Percentiles rank a stretch among this genome's conserved stretches.
These are phyloP conservation scores for Ceratocystis alfenasii DNA, from an alignment of 2,329 filamentous ascomycete genomes.

Conservation along the genomic window DNA sequence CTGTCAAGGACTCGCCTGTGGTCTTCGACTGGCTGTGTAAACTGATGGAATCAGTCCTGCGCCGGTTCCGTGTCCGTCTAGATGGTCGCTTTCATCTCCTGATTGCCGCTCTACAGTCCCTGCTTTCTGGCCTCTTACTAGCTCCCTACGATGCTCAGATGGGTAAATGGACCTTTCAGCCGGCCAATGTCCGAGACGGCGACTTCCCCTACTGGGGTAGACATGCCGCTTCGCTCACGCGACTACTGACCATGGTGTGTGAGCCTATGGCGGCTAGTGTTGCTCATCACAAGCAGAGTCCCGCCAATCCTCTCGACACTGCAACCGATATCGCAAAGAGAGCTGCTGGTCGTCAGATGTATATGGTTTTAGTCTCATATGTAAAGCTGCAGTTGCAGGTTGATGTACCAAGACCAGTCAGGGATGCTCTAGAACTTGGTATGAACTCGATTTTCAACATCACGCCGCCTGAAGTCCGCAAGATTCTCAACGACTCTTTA, in stretches of 20 bases:
- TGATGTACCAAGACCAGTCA: slow-evolving; percentile 38
- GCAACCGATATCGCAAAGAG: slow-evolving; percentile 50
- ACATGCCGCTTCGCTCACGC: slow-evolving; percentile 42
- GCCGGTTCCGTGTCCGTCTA: slow-evolving; percentile 48
- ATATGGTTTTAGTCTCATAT: slow-evolving; percentile 46
- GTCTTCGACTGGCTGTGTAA: slow-evolving; percentile 40
- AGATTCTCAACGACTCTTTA: slow-evolving; percentile 47
- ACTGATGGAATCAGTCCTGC: slow-evolving; percentile 45
- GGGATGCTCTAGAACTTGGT: slow-evolving; percentile 46
- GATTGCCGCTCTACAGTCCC: slow-evolving; percentile 41
- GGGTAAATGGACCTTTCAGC: slow-evolving; percentile 26
- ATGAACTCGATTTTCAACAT: slow-evolving; percentile 49
- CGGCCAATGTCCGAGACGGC: slow-evolving; percentile 18
- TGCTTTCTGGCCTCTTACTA: slow-evolving; percentile 43
- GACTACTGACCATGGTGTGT: slow-evolving; percentile 47
- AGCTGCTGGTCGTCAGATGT: slow-evolving; percentile 50
- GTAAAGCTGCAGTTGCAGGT: slow-evolving; percentile 49
- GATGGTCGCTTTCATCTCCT: slow-evolving; percentile 52
- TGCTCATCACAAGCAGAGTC: slow-evolving; percentile 22
- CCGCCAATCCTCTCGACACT: slow-evolving; percentile 40
- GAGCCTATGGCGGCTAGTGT: slow-evolving; percentile 47
- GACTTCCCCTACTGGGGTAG: slow-evolving; percentile 28
- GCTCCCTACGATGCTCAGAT: slow-evolving; percentile 29
- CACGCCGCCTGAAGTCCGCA: slow-evolving; percentile 42
- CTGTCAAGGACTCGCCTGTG: slow-evolving; percentile 28